Conservation (phyloP, 331 rosid species). For the Telfairia occidentalis region DNA sequence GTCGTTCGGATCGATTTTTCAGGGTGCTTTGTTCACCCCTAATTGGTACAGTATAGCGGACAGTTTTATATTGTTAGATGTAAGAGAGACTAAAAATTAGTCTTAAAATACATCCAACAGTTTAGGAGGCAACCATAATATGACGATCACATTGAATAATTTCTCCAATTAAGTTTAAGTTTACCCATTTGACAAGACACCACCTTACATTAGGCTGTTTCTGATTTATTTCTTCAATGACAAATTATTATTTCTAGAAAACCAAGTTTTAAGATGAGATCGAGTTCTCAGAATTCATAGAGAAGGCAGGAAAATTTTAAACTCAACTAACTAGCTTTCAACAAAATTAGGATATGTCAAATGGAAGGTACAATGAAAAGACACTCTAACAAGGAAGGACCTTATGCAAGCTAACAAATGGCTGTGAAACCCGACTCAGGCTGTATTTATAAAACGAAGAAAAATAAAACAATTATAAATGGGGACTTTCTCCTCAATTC, state of each 20-base stretch:
- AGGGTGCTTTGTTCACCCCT: too few relatives aligned
- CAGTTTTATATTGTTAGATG: too few relatives aligned
- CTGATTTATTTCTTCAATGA: neutral
- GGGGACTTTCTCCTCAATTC: conserved; percentile 12
- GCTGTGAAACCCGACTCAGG: conserved; percentile 6
- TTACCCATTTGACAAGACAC: neutral
- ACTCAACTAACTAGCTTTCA: conserved; percentile 10
- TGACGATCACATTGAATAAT: too few relatives aligned
- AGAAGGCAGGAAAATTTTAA: neutral
- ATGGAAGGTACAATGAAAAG: conserved; percentile 14
- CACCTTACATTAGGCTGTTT: neutral
- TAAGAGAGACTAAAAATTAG: too few relatives aligned
- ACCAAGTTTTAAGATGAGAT: neutral
- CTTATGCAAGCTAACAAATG: conserved; percentile 1
- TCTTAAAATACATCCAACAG: too few relatives aligned
- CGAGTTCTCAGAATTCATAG: neutral
- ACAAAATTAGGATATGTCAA: neutral
- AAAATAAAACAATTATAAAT: neutral
- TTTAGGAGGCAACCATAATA: too few relatives aligned
- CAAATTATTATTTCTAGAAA: neutral
- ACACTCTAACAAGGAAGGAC: conserved; percentile 9
- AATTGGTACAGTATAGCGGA: too few relatives aligned
- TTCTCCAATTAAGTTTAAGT: too few relatives aligned
- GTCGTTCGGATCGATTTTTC: too few relatives aligned
- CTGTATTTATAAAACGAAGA: conserved; percentile 3